Conservation (phyloP, 495 filamentous ascomycete species). For the Talaromyces borbonicus region DNA sequence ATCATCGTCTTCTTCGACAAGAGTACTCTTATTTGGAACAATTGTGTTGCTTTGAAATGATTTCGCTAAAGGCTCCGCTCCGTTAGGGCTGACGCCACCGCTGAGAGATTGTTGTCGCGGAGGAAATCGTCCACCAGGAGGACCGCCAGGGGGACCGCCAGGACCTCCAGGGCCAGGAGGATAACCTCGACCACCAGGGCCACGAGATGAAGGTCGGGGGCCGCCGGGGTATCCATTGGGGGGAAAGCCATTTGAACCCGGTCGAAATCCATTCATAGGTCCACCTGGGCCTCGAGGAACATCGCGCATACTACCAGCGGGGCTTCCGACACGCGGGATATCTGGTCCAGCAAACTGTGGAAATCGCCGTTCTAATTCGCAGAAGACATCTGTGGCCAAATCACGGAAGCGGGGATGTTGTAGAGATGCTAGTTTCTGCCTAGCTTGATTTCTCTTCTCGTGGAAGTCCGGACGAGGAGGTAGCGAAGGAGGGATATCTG, state of each 20-base stretch:
- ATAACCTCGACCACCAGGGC: conserved; percentile 30
- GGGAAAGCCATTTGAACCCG: conserved; percentile 24
- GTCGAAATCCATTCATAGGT: conserved; percentile 36
- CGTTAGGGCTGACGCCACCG: conserved; percentile 21
- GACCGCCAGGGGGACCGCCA: conserved; percentile 33
- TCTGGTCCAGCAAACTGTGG: conserved; percentile 65
- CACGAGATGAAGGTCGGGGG: conserved; percentile 33
- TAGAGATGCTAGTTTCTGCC: conserved; percentile 84
- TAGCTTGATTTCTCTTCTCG: conserved; percentile 91
- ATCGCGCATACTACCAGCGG: conserved; percentile 46
- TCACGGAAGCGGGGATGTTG: conserved; percentile 78
- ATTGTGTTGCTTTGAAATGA: conserved; percentile 94
- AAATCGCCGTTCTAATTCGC: conserved; percentile 83
- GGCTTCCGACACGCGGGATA: conserved; percentile 59
- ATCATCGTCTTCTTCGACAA: conserved; percentile 80
- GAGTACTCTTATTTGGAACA: conserved; percentile 93
- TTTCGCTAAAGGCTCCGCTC: conserved; percentile 62
- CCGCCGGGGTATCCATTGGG: conserved; percentile 35
- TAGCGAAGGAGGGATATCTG: conserved; percentile 57
- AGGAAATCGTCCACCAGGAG: conserved; percentile 25
- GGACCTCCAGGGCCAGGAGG: conserved; percentile 32
- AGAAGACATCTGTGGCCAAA: conserved; percentile 90
- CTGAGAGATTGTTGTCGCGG: conserved; percentile 38
- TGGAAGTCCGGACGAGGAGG: conserved; percentile 82
- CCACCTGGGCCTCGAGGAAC: conserved; percentile 44